Percentiles rank a stretch among this genome's conserved stretches.
These are phyloP conservation scores for Aspergillus quadrilineatus DNA, from an alignment of 2,329 filamentous ascomycete species.

Conservation along the genomic window DNA sequence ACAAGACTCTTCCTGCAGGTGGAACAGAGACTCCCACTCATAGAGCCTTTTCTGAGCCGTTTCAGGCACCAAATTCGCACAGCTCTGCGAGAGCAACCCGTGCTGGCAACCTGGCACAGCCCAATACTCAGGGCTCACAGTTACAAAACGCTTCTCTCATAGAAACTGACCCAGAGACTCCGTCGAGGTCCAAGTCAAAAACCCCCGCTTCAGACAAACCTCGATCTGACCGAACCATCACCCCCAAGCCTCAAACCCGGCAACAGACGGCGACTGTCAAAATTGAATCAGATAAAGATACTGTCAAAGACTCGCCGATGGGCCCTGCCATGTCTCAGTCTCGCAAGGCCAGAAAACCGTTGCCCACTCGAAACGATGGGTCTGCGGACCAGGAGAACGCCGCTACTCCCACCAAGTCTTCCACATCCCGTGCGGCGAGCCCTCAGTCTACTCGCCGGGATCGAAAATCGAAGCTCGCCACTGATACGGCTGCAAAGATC, in stretches of 20 bases:
- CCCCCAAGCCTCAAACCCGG: constrained; percentile 11
- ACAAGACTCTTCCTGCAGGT: constrained; percentile 13
- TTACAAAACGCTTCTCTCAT: background rate
- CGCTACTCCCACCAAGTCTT: constrained; percentile 3
- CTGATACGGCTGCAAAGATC: constrained; percentile 3
- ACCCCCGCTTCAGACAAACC: constrained; percentile 1
- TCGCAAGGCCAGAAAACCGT: constrained; percentile 20
- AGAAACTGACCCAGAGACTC: background rate
- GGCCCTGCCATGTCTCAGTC: constrained; percentile 3
- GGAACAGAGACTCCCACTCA: constrained; percentile 10
- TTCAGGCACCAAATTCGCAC: constrained; percentile 5
- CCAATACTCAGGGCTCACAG: constrained; percentile 9
- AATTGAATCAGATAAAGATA: constrained; percentile 10
- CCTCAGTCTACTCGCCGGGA: constrained; percentile 14
- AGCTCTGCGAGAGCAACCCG: constrained; percentile 10
- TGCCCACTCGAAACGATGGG: constrained; percentile 18
- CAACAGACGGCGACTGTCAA: constrained; percentile 15
- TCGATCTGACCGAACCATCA: constrained; percentile 7
- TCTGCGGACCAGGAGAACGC: constrained; percentile 6
- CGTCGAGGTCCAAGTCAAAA: constrained; percentile 13
- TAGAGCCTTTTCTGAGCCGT: constrained; percentile 5
- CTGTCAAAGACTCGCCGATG: constrained; percentile 3
- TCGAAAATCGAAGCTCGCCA: constrained; percentile 11
- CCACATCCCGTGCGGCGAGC: constrained; percentile 15
- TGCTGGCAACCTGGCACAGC: constrained; percentile 9